phyloP scores from a whole-genome alignment of 1,139 yeast genomes.

The Williopsis jadinii region DNA sequence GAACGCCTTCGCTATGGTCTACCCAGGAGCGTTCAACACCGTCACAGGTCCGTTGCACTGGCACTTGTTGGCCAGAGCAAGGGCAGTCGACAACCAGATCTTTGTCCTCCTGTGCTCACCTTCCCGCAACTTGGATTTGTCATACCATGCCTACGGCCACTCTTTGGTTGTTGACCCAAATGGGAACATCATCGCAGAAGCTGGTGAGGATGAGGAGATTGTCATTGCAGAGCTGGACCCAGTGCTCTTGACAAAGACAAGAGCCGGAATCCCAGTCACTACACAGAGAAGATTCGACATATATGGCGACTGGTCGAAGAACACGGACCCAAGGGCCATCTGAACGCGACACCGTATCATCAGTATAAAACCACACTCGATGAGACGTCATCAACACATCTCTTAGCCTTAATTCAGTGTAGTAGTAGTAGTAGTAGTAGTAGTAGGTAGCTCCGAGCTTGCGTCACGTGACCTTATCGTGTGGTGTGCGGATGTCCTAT shows the following conservation, averaged over 20 bases:
- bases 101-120: conserved; percentile 83
- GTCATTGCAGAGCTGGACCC: conserved; percentile 75
- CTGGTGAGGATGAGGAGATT: conserved; percentile 79
- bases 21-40: conserved; percentile 94
- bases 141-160: conserved; percentile 91
- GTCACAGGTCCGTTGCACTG: conserved; percentile 95
- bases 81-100: conserved; percentile 87
- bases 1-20: conserved; percentile 76
- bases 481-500: no score
- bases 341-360: not conserved
- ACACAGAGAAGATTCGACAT: conserved; percentile 81
- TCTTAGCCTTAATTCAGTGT: no score
- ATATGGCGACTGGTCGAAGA: conserved; percentile 17
- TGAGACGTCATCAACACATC: no score
- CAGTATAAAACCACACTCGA: no score
- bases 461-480: no score
- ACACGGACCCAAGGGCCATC: conserved; percentile 8
- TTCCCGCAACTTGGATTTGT: conserved; percentile 64
- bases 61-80: conserved; percentile 76
- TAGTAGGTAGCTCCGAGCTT: no score
- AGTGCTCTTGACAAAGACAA: conserved; percentile 48
- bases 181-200: conserved; percentile 77
- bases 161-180: conserved; percentile 80
- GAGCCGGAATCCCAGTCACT: conserved; percentile 72
- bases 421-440: no score